These are phyloP conservation scores for Marasmius sp. DNA, from an alignment of 1,284 basidiomycete genomes.

Conservation along the genomic window DNA sequence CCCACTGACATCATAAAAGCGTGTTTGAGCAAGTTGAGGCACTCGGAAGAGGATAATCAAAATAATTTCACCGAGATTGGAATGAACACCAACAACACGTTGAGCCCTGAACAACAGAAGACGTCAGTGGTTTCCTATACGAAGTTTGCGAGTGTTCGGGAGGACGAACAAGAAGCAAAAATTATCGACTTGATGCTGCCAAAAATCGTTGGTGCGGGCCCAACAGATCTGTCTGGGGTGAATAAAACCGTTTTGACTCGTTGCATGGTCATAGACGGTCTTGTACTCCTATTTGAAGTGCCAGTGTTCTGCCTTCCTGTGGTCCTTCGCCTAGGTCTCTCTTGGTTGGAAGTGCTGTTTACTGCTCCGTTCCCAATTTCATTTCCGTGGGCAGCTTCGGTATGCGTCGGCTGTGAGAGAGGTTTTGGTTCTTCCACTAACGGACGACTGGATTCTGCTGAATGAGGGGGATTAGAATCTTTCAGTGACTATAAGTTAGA, in stretches of 20 bases:
- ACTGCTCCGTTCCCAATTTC: background rate
- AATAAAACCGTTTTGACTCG: slow-evolving; percentile 23
- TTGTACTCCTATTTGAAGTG: background rate
- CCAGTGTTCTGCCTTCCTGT: background rate
- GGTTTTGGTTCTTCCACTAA: background rate
- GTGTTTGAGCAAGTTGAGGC: slow-evolving; percentile 3
- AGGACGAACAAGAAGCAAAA: slow-evolving; percentile 50
- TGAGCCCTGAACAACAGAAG: slow-evolving; percentile 49
- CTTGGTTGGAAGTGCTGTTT: background rate
- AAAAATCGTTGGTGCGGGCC: slow-evolving; percentile 39
- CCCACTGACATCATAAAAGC: slow-evolving; percentile 54
- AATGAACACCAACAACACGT: slow-evolving; percentile 50
- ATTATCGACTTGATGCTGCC: slow-evolving; percentile 50
- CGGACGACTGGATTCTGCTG: background rate
- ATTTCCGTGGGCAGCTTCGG: background rate
- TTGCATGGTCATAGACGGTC: slow-evolving; percentile 11
- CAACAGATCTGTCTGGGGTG: slow-evolving; percentile 36
- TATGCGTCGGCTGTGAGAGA: background rate
- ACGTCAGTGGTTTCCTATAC: background rate
- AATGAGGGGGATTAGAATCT: background rate
- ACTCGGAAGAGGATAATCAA: slow-evolving; percentile 22
- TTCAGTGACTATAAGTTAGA: background rate
- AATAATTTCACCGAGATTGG: slow-evolving; percentile 56
- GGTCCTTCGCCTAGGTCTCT: background rate
- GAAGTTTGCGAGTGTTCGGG: background rate